Evolutionary conservation across 257 asterid genomes (phyloP).

Genomic region (Solanum chmielewskii): DNA sequence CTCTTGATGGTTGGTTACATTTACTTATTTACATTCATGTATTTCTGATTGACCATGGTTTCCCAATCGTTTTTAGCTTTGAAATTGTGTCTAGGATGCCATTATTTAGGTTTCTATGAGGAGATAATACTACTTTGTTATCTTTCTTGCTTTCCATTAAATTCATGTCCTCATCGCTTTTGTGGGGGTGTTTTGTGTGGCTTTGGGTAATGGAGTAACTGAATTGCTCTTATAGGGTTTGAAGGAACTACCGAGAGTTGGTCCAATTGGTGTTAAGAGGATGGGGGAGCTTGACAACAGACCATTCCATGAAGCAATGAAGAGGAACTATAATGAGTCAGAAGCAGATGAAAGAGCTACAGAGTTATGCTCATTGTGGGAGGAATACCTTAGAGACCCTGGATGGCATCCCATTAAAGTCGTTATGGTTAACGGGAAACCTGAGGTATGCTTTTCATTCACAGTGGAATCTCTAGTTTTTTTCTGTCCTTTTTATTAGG

Average conservation of each 20-base stretch:
- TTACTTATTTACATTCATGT: neutral
- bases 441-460: constrained; percentile 36
- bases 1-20: neutral
- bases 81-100: neutral
- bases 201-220: constrained; percentile 4
- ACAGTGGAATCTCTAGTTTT: neutral
- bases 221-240: constrained; percentile 42
- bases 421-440: constrained; percentile 31
- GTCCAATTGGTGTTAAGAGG: constrained; percentile 58
- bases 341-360: constrained; percentile 80
- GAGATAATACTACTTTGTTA: neutral
- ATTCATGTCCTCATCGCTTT: neutral
- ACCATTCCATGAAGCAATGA: constrained; percentile 75
- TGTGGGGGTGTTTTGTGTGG: neutral
- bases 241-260: constrained; percentile 37
- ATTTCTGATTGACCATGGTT: neutral
- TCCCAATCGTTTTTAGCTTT: neutral
- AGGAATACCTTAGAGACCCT: constrained; percentile 87
- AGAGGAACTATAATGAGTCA: constrained; percentile 39
- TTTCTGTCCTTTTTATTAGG: neutral
- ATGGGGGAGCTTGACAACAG: constrained; percentile 82
- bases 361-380: constrained; percentile 79
- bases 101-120: neutral
- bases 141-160: neutral
- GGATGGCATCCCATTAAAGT: constrained; percentile 89